These are phyloP conservation scores for Naganishia albida DNA, from an alignment of 1,284 basidiomycete genomes.

Conservation along the genomic window DNA sequence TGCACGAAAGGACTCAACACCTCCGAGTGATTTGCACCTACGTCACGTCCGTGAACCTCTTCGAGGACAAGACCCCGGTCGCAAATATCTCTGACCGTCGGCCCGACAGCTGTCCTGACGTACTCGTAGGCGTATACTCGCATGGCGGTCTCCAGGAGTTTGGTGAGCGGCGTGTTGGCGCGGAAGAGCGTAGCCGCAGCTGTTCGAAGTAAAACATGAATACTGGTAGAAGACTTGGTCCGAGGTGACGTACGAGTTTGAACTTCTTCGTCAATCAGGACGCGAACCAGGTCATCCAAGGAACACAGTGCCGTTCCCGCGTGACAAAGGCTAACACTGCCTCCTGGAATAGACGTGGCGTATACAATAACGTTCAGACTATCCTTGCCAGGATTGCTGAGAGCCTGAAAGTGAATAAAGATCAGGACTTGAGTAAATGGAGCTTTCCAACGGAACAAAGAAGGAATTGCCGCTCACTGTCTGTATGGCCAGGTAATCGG, in stretches of 20 bases:
- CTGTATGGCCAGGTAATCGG: background rate
- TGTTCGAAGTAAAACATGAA: background rate
- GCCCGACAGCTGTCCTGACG: slow-evolving; percentile 27
- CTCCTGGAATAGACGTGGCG: slow-evolving; percentile 11
- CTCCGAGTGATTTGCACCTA: background rate
- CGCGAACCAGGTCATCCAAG: slow-evolving; percentile 21
- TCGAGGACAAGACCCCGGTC: slow-evolving; percentile 3
- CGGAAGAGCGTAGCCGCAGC: slow-evolving; percentile 32
- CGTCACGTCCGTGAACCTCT: background rate
- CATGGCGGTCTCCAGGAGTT: slow-evolving; percentile 28
- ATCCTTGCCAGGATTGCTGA: slow-evolving; percentile 7
- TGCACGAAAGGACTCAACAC: slow-evolving; percentile 3
- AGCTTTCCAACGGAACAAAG: background rate
- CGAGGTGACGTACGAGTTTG: slow-evolving; percentile 15
- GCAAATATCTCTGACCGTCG: slow-evolving; percentile 14
- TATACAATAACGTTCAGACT: background rate
- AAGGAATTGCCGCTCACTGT: slow-evolving; percentile 3
- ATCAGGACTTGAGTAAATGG: no score
- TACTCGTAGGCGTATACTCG: slow-evolving; percentile 27
- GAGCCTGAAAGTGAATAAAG: background rate
- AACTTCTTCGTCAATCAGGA: slow-evolving; percentile 30
- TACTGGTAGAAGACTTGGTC: background rate
- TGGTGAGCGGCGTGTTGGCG: slow-evolving; percentile 30
- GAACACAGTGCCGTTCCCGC: slow-evolving; percentile 13
- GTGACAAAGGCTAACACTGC: slow-evolving; percentile 21